Evolutionary conservation across 176 grass and related monocot genomes (phyloP).

Genomic region (Aegilops sharonensis): DNA sequence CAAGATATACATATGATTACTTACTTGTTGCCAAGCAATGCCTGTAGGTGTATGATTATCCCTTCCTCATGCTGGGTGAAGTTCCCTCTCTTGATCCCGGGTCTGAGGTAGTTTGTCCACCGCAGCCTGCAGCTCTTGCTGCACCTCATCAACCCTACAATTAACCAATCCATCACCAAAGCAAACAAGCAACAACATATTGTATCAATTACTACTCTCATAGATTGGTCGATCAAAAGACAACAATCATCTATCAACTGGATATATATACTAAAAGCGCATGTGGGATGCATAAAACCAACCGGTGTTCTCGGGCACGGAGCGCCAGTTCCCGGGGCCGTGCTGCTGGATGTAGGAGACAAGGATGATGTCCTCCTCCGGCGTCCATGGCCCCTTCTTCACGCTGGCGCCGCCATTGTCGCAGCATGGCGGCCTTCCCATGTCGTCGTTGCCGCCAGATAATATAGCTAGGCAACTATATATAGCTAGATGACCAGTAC

Average conservation of each 20-base stretch:
- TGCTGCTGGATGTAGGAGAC: constrained; percentile 70
- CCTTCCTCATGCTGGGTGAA: constrained; percentile 60
- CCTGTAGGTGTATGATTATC: constrained; percentile 61
- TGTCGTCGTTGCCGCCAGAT: background rate
- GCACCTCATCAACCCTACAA: constrained; percentile 57
- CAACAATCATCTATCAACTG: background rate
- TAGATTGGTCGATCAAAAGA: background rate
- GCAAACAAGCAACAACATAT: background rate
- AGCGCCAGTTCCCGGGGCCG: constrained; percentile 55
- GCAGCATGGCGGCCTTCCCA: constrained; percentile 59
- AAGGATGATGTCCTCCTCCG: constrained; percentile 59
- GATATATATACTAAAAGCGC: background rate
- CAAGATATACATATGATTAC: background rate
- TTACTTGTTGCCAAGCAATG: constrained; percentile 67
- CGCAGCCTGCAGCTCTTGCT: constrained; percentile 60
- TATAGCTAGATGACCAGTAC: background rate
- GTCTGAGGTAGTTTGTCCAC: constrained; percentile 57
- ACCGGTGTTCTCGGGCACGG: constrained; percentile 54
- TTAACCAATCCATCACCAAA: background rate
- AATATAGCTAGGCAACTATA: background rate
- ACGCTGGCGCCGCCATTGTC: constrained; percentile 39
- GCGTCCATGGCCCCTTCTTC: constrained; percentile 62
- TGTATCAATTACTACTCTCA: background rate
- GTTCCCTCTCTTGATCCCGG: constrained; percentile 49
- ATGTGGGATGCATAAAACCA: background rate